Evolutionary conservation across 2,329 filamentous ascomycete genomes (phyloP), one percentile per base, ranked within the genome.

Genomic region (Neocatenulostroma microsporum): DNA sequence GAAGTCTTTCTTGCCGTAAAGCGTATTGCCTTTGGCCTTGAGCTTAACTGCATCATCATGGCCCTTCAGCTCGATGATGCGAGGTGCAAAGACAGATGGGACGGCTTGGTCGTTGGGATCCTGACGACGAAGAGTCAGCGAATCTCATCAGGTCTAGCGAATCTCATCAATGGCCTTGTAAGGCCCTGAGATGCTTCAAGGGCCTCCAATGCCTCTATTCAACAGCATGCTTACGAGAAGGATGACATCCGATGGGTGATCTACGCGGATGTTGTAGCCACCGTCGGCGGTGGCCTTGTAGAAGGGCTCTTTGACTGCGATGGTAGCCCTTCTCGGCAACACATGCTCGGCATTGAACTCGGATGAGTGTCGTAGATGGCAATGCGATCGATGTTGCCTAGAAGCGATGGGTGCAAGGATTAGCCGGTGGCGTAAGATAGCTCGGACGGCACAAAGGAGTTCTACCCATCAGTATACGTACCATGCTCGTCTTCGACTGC

Each of bases 401-500:
- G n/a, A n/a, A n/a, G n/a, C n/a, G n/a, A n/a, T n/a, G n/a, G n/a
- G n/a, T n/a, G n/a, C n/a, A n/a, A n/a, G n/a, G n/a, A n/a, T n/a
- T n/a, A n/a, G n/a, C n/a, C n/a, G n/a, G n/a, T n/a, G n/a, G n/a
- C n/a, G n/a, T n/a, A n/a, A n/a, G n/a, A n/a, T n/a, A n/a, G n/a
- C n/a, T n/a, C n/a, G n/a, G n/a, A n/a, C n/a, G n/a, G n/a, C n/a
- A n/a, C n/a, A n/a, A n/a, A n/a, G n/a, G n/a, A n/a, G n/a, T n/a
- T n/a, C n/a, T 25, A 9, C n/a, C 23, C 23, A 8, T 25, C 23
- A 25, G 9, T n/a, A n/a, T 25, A n/a, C n/a, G 9, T 29, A 7
- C 9, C 39, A 39, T 59, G 15, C 42, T 63, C 32, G 54, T 67
- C 51, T 39, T 56, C 42, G 51, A 67, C 44, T 38, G 36, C 41